A percentile compares a stretch with the other conserved stretches of the same genome.
Evolutionary conservation across 2,329 filamentous ascomycete genomes (phyloP).

Genomic region (Phialocephala subalpina): DNA sequence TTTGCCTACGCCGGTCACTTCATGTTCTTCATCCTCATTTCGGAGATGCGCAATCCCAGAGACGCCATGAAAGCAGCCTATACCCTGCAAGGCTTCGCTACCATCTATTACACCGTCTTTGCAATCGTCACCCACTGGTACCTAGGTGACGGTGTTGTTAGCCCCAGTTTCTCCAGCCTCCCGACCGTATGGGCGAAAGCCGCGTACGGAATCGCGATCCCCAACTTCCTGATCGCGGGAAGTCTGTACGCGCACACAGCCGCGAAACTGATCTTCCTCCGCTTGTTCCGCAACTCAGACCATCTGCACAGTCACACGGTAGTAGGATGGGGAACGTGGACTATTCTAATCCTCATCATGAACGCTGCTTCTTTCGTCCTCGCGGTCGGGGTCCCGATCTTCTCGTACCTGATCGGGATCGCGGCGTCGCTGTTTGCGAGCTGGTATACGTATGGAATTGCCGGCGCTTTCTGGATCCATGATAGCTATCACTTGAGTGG

Average conservation of each 20-base stretch:
- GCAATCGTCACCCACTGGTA: slow-evolving; percentile 73
- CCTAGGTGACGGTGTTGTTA: slow-evolving; percentile 65
- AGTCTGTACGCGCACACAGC: slow-evolving; percentile 75
- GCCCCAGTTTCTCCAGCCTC: slow-evolving; percentile 70
- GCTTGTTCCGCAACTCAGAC: slow-evolving; percentile 67
- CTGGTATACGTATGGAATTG: slow-evolving; percentile 68
- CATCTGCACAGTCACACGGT: slow-evolving; percentile 68
- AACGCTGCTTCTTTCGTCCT: slow-evolving; percentile 67
- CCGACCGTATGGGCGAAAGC: slow-evolving; percentile 62
- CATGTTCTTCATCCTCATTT: slow-evolving; percentile 66
- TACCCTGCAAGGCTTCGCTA: slow-evolving; percentile 65
- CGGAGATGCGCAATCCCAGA: slow-evolving; percentile 61
- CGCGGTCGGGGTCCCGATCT: slow-evolving; percentile 72
- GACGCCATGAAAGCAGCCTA: slow-evolving; percentile 65
- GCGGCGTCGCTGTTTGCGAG: slow-evolving; percentile 69
- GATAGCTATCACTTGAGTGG: slow-evolving; percentile 23
- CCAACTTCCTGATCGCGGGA: slow-evolving; percentile 74
- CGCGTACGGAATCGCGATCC: slow-evolving; percentile 72
- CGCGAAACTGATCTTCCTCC: slow-evolving; percentile 70
- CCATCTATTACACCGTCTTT: slow-evolving; percentile 68
- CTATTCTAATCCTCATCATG: slow-evolving; percentile 52
- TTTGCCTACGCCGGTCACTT: slow-evolving; percentile 67
- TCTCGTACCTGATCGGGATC: slow-evolving; percentile 69
- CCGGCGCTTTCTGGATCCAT: slow-evolving; percentile 56
- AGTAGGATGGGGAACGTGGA: slow-evolving; percentile 64